A percentile compares a stretch with the other conserved stretches of the same genome.
These are phyloP conservation scores for Phytophthora hibernalis DNA, from an alignment of 352 stramenopile genomes.

Conservation along the genomic window DNA sequence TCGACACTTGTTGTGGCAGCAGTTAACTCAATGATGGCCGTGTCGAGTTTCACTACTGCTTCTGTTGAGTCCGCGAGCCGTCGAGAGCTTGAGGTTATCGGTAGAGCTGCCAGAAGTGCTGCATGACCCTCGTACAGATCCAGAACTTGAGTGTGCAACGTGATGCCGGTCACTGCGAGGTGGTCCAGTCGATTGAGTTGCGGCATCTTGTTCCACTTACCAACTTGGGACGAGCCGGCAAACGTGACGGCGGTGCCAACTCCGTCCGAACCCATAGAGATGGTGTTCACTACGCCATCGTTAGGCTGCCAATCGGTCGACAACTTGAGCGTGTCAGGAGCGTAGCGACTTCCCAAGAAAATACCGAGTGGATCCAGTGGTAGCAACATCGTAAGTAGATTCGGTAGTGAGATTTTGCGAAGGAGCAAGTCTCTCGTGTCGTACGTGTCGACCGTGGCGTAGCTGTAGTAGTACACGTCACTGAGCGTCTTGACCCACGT, in stretches of 20 bases:
- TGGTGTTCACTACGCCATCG: slow-evolving; percentile 54
- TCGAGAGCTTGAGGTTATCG: slow-evolving; percentile 19
- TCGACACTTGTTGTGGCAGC: slow-evolving; percentile 38
- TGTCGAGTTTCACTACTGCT: slow-evolving; percentile 31
- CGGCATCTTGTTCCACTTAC: slow-evolving; percentile 64
- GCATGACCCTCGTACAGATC: slow-evolving; percentile 45
- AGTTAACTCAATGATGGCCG: slow-evolving; percentile 38
- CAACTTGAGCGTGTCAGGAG: slow-evolving; percentile 36
- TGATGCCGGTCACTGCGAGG: slow-evolving; percentile 50
- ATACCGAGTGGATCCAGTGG: slow-evolving; percentile 38
- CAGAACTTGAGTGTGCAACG: slow-evolving; percentile 52
- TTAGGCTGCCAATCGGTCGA: slow-evolving; percentile 53
- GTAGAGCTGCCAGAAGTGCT: slow-evolving; percentile 36
- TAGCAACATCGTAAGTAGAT: slow-evolving; percentile 58
- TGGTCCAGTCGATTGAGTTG: slow-evolving; percentile 57
- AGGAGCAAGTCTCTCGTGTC: slow-evolving; percentile 38
- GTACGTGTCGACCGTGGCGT: slow-evolving; percentile 53
- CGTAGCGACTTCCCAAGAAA: slow-evolving; percentile 51
- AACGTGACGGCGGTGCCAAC: slow-evolving; percentile 35
- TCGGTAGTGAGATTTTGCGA: slow-evolving; percentile 49
- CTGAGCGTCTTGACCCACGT: slow-evolving; percentile 60
- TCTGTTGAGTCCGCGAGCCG: slow-evolving; percentile 32
- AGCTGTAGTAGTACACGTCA: slow-evolving; percentile 70
- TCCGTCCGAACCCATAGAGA: slow-evolving; percentile 52
- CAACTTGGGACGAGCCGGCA: slow-evolving; percentile 37